phyloP scores from a whole-genome alignment of 2,329 filamentous ascomycete genomes.

The Dactylonectria estremocensis region DNA sequence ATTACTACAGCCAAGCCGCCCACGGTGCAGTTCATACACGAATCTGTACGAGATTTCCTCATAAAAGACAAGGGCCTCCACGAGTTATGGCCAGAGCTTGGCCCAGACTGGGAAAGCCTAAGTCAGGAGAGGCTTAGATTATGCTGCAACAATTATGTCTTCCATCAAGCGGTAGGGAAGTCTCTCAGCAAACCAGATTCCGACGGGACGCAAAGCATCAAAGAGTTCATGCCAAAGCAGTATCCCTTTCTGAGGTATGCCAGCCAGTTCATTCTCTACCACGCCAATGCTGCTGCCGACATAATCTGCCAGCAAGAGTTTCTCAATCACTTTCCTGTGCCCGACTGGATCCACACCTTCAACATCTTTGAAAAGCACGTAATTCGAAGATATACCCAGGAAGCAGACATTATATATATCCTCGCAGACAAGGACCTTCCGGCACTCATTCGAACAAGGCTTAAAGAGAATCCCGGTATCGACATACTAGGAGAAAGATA shows the following conservation, averaged over 20 bases:
- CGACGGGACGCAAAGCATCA: neutral
- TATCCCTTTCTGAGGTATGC: slow-evolving; percentile 39
- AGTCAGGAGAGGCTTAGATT: slow-evolving; percentile 45
- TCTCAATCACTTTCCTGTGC: neutral
- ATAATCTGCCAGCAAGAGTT: neutral
- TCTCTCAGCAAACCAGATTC: too few species aligned
- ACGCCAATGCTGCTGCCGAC: slow-evolving; percentile 26
- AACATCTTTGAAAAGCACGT: slow-evolving; percentile 22
- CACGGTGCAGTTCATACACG: slow-evolving; percentile 64
- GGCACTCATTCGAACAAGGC: neutral
- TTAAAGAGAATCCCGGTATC: too few species aligned
- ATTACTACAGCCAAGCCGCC: slow-evolving; percentile 45
- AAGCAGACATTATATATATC: slow-evolving; percentile 31
- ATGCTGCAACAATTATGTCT: slow-evolving; percentile 16
- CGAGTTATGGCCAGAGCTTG: slow-evolving; percentile 8
- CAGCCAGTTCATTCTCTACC: slow-evolving; percentile 23
- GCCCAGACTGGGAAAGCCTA: neutral
- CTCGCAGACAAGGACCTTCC: neutral
- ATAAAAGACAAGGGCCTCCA: slow-evolving; percentile 52
- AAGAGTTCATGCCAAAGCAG: neutral
- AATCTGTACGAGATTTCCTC: slow-evolving; percentile 65
- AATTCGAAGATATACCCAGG: neutral
- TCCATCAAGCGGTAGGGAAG: neutral
- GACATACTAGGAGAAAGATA: too few species aligned
- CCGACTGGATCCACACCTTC: slow-evolving; percentile 3